These are phyloP conservation scores for Volvox reticuliferus DNA, from an alignment of 139 green algal species.

Conservation along the genomic window DNA sequence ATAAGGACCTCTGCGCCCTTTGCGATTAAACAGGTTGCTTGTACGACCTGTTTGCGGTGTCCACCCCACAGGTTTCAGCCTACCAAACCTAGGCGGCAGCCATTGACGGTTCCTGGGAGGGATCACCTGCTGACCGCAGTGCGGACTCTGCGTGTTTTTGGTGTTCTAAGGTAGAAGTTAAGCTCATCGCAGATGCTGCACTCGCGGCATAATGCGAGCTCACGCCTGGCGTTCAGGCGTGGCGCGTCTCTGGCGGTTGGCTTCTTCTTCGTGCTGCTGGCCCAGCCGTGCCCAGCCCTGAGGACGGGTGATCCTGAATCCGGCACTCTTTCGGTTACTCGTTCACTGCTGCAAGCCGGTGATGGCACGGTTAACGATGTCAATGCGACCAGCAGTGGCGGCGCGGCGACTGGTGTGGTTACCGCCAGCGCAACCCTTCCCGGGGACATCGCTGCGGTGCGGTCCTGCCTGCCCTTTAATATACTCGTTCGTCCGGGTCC, in stretches of 20 bases:
- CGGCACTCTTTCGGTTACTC: not conserved
- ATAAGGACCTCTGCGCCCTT: no score
- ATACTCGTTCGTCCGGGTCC: conserved; percentile 18
- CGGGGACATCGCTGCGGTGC: conserved; percentile 20
- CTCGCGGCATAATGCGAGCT: no score
- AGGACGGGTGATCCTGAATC: not conserved
- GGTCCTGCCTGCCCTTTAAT: conserved; percentile 43
- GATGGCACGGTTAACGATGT: not conserved
- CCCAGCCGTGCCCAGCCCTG: not conserved
- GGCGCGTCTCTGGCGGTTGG: not conserved
- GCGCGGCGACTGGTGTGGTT: not conserved
- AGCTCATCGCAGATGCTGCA: no score
- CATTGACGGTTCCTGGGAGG: no score
- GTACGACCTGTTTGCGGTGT: no score
- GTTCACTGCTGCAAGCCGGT: not conserved
- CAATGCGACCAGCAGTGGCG: not conserved
- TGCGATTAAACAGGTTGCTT: no score
- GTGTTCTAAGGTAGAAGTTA: no score
- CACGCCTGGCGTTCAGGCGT: no score
- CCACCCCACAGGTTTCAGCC: no score
- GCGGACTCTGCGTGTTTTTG: no score
- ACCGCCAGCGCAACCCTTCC: conserved; percentile 24
- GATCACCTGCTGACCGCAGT: no score
- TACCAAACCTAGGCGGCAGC: no score
- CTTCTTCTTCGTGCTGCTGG: not conserved